Evolutionary conservation across 352 stramenopile species (phyloP).

Genomic region (Phytophthora sansomeana): DNA sequence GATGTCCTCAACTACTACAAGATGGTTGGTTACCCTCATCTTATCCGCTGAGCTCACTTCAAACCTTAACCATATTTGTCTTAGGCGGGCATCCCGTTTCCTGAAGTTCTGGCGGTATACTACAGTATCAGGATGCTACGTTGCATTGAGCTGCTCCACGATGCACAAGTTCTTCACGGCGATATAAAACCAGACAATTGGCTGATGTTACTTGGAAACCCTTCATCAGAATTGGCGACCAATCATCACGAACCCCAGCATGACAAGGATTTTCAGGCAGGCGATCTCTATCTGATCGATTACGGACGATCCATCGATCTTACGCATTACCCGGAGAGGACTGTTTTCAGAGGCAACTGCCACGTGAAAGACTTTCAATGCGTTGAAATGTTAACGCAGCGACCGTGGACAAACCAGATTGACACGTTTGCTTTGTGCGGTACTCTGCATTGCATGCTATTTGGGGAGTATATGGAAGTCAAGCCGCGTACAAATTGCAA

Average conservation of each 20-base stretch:
- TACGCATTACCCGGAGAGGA: conserved; percentile 58
- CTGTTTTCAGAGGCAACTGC: conserved; percentile 74
- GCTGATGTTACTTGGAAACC: conserved; percentile 57
- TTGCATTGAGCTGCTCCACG: conserved; percentile 73
- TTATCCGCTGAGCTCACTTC: not conserved
- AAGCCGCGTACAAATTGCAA: conserved; percentile 35
- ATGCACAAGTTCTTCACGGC: conserved; percentile 72
- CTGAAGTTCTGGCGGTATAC: conserved; percentile 75
- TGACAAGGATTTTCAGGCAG: conserved; percentile 38
- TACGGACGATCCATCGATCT: conserved; percentile 88
- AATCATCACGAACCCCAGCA: conserved; percentile 17
- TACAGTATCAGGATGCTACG: conserved; percentile 86
- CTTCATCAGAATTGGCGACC: conserved; percentile 18
- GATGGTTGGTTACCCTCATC: conserved; percentile 47
- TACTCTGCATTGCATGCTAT: conserved; percentile 85
- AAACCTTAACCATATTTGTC: not conserved
- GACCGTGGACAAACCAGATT: conserved; percentile 85
- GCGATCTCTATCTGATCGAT: conserved; percentile 80
- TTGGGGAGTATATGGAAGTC: conserved; percentile 88
- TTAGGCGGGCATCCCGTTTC: conserved; percentile 63
- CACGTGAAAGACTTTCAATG: conserved; percentile 89
- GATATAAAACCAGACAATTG: conserved; percentile 92
- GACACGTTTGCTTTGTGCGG: conserved; percentile 85
- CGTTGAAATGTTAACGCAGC: conserved; percentile 82
- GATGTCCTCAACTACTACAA: conserved; percentile 85